A percentile compares a stretch with the other conserved stretches of the same genome.
These are phyloP conservation scores for Diaporthe helianthi DNA, from an alignment of 2,329 filamentous ascomycete species.

Conservation along the genomic window DNA sequence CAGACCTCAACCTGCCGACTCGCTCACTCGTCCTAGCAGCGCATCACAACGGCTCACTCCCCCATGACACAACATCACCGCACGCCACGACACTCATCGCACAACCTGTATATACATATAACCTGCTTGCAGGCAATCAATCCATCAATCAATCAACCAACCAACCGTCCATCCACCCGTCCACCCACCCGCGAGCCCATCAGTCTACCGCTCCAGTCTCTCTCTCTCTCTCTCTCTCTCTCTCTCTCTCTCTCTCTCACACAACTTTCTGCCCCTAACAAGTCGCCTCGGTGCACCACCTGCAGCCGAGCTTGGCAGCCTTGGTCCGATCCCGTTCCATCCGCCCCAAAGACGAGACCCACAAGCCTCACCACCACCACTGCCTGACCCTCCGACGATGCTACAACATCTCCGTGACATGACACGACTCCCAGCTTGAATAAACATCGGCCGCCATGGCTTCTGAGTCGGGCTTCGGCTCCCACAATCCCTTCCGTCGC, in stretches of 20 bases:
- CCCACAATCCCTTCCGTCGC: constrained; percentile 62
- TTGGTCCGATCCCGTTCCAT: constrained; percentile 21
- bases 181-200: neutral
- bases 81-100: constrained; percentile 4
- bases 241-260: no score
- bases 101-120: constrained; percentile 22
- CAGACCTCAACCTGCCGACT: constrained; percentile 1
- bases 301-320: constrained; percentile 21
- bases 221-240: no score
- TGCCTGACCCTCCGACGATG: constrained; percentile 5
- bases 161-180: neutral
- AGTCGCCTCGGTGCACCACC: constrained; percentile 14
- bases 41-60: neutral
- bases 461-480: constrained; percentile 45
- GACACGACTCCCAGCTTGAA: constrained; percentile 23
- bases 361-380: neutral
- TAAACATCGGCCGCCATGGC: constrained; percentile 43
- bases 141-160: neutral
- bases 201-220: neutral
- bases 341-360: constrained; percentile 1
- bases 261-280: neutral
- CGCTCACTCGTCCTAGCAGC: neutral
- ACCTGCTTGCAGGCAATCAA: neutral
- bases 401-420: constrained; percentile 16
- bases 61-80: neutral